Evolutionary conservation across 495 filamentous ascomycete genomes (phyloP).

Genomic region (Monascus purpureus): DNA sequence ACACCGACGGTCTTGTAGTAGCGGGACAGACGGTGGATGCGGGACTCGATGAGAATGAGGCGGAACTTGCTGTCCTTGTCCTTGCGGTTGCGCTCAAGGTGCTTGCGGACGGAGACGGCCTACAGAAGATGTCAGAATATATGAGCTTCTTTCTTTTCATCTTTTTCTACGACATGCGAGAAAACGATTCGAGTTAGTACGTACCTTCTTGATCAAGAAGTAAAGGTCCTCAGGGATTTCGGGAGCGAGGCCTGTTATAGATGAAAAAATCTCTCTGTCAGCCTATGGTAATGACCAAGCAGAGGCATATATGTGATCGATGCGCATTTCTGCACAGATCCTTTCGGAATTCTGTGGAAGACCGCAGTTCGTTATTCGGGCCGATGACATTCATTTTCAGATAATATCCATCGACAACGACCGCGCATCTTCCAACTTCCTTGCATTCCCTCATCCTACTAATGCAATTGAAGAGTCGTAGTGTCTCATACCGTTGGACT

Average conservation of each 20-base stretch:
- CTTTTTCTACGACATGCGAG: background rate
- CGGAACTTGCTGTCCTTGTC: slow-evolving; percentile 99
- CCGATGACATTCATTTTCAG: slow-evolving; percentile 2
- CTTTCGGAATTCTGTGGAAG: background rate
- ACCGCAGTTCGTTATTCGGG: slow-evolving; percentile 3
- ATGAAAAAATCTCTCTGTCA: slow-evolving; percentile 76
- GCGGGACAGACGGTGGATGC: slow-evolving; percentile 94
- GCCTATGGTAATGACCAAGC: slow-evolving; percentile 64
- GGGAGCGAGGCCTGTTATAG: slow-evolving; percentile 76
- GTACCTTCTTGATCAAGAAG: slow-evolving; percentile 99
- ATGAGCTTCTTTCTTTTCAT: background rate
- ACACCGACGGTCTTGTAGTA: slow-evolving; percentile 99
- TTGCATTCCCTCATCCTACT: slow-evolving; percentile 12
- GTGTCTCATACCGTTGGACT: slow-evolving; percentile 68
- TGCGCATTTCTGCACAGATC: slow-evolving; percentile 1
- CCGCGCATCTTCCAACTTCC: background rate
- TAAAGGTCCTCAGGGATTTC: slow-evolving; percentile 96
- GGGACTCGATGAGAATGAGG: slow-evolving; percentile 98
- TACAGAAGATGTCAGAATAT: slow-evolving; percentile 12
- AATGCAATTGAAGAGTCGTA: slow-evolving; percentile 8
- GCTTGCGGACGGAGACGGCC: slow-evolving; percentile 99
- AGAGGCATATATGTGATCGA: slow-evolving; percentile 54
- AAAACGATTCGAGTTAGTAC: slow-evolving; percentile 1
- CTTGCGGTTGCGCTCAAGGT: slow-evolving; percentile 99
- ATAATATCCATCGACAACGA: background rate